Conservation (phyloP, 257 asterid genomes). For the Buddleja alternifolia region DNA sequence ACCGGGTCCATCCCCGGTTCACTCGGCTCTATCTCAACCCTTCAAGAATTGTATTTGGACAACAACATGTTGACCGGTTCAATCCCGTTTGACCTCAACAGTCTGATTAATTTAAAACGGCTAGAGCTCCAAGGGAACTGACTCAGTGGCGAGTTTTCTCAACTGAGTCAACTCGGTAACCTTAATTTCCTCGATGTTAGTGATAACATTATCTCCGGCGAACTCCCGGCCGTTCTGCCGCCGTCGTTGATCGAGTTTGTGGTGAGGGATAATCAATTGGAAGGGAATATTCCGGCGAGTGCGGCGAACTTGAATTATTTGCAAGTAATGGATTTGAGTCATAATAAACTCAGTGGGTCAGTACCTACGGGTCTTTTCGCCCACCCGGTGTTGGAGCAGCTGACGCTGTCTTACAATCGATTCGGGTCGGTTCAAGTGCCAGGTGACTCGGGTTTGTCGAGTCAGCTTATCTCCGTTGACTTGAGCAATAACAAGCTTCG, state of each 20-base stretch:
- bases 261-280: slow-evolving; percentile 58
- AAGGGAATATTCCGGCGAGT: slow-evolving; percentile 52
- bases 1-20: slow-evolving; percentile 57
- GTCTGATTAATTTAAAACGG: slow-evolving; percentile 54
- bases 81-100: slow-evolving; percentile 54
- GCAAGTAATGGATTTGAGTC: slow-evolving; percentile 80
- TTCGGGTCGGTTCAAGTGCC: slow-evolving; percentile 61
- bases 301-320: slow-evolving; percentile 33
- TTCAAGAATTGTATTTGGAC: slow-evolving; percentile 65
- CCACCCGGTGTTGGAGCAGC: slow-evolving; percentile 74
- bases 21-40: slow-evolving; percentile 47
- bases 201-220: slow-evolving; percentile 71
- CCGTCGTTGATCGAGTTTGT: slow-evolving; percentile 50
- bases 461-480: slow-evolving; percentile 74
- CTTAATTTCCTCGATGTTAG: slow-evolving; percentile 67
- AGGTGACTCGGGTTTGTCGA: slow-evolving; percentile 38
- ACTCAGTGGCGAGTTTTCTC: slow-evolving; percentile 56
- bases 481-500: slow-evolving; percentile 61
- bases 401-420: slow-evolving; percentile 60
- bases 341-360: slow-evolving; percentile 64
- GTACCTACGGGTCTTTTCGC: slow-evolving; percentile 69
- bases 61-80: slow-evolving; percentile 55
- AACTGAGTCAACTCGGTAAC: slow-evolving; percentile 48
- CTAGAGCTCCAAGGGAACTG: slow-evolving; percentile 73
- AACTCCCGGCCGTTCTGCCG: slow-evolving; percentile 55